A percentile compares a stretch with the other conserved stretches of the same genome.
These are phyloP conservation scores for Clathrus columnatus DNA, from an alignment of 768 basidiomycete genomes.

Conservation along the genomic window DNA sequence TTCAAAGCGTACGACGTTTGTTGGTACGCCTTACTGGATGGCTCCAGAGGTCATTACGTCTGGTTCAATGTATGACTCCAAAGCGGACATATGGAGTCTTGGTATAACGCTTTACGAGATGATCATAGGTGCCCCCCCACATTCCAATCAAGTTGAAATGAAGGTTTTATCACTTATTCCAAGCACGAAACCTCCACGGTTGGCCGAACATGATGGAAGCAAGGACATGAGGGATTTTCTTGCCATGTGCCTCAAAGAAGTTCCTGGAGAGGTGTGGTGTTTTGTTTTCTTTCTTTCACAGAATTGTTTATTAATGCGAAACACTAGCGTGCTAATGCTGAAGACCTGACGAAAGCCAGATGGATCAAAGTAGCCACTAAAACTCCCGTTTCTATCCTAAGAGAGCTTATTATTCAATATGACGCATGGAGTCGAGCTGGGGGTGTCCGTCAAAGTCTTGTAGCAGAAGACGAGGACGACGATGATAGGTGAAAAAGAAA, in stretches of 20 bases:
- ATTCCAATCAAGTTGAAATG: slow-evolving; percentile 72
- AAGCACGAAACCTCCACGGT: slow-evolving; percentile 69
- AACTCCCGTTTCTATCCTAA: slow-evolving; percentile 55
- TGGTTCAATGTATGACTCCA: slow-evolving; percentile 88
- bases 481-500: slow-evolving; percentile 16
- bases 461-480: slow-evolving; percentile 58
- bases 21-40: slow-evolving; percentile 99
- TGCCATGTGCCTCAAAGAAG: slow-evolving; percentile 70
- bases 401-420: slow-evolving; percentile 74
- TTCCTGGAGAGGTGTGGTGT: slow-evolving; percentile 59
- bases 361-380: slow-evolving; percentile 82
- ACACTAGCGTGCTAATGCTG: slow-evolving; percentile 72
- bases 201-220: slow-evolving; percentile 70
- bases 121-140: slow-evolving; percentile 92
- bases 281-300: slow-evolving; percentile 4
- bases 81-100: slow-evolving; percentile 97
- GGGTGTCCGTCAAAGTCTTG: slow-evolving; percentile 71
- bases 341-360: slow-evolving; percentile 77
- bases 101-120: slow-evolving; percentile 96
- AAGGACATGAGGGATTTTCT: slow-evolving; percentile 88
- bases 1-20: slow-evolving; percentile 92
- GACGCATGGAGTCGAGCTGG: slow-evolving; percentile 61
- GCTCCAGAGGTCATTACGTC: slow-evolving; percentile 93
- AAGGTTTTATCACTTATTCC: slow-evolving; percentile 87
- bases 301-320: neutral